A percentile compares a stretch with the other conserved stretches of the same genome.
Evolutionary conservation across 2,329 filamentous ascomycete genomes (phyloP).

Genomic region (Phialophora chinensis): DNA sequence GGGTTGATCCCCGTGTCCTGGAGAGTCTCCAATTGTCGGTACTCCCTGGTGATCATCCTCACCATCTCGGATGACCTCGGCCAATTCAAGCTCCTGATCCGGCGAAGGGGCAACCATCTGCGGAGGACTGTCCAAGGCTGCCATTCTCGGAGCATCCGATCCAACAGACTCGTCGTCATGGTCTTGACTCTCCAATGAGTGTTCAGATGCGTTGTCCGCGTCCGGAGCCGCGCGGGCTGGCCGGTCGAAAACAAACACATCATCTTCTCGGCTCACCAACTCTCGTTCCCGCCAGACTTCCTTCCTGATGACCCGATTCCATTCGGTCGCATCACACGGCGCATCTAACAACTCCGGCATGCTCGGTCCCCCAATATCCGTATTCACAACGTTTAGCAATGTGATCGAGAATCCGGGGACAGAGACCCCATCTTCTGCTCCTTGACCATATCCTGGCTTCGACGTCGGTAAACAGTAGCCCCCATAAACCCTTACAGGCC

Average conservation of each 20-base stretch:
- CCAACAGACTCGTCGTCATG: conserved; percentile 20
- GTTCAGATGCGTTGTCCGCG: conserved; percentile 28
- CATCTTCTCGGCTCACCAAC: conserved; percentile 29
- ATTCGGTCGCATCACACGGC: conserved; percentile 30
- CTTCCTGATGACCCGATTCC: conserved; percentile 28
- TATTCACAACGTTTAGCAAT: conserved; percentile 40
- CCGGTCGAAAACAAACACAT: not conserved
- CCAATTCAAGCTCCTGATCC: not conserved
- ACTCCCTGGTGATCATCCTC: conserved; percentile 1
- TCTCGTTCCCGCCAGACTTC: conserved; percentile 35
- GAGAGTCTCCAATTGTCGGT: not conserved
- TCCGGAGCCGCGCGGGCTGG: not conserved
- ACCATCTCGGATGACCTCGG: not conserved
- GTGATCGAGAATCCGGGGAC: conserved; percentile 27
- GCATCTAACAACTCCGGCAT: conserved; percentile 39
- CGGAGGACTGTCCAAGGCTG: not conserved
- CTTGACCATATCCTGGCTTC: not conserved
- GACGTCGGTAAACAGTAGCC: conserved; percentile 3
- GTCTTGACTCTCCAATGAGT: conserved; percentile 21
- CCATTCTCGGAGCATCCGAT: conserved; percentile 9
- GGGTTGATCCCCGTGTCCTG: not conserved
- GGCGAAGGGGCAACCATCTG: not conserved
- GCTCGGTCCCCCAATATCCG: conserved; percentile 39
- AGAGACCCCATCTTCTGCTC: not conserved
- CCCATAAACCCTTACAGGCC: conserved; percentile 37